These are phyloP conservation scores for Aphanomyces astaci DNA, from an alignment of 352 stramenopile genomes.

Conservation along the genomic window DNA sequence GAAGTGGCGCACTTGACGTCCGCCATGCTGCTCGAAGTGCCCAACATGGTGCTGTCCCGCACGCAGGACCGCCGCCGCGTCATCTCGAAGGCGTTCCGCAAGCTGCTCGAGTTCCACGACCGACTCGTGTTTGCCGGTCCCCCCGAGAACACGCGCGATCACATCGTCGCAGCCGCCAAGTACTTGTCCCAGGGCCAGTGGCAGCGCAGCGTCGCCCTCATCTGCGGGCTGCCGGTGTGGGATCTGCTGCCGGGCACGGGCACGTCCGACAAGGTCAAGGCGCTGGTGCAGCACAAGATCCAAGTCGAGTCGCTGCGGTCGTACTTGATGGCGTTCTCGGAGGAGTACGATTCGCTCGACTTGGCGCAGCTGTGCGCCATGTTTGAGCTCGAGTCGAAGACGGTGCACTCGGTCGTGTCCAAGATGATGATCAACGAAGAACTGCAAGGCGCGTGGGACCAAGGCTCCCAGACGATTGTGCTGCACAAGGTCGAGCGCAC, in stretches of 20 bases:
- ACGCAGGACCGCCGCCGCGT: constrained; percentile 77
- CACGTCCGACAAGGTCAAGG: constrained; percentile 72
- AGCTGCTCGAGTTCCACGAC: constrained; percentile 84
- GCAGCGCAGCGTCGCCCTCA: constrained; percentile 84
- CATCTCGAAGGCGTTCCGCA: constrained; percentile 94
- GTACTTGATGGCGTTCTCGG: constrained; percentile 94
- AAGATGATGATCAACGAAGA: constrained; percentile 99
- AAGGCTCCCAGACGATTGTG: constrained; percentile 95
- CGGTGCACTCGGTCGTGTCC: constrained; percentile 95
- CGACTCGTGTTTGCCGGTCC: constrained; percentile 94
- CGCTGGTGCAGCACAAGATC: constrained; percentile 91
- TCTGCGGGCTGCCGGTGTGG: constrained; percentile 91
- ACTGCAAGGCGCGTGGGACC: constrained; percentile 95
- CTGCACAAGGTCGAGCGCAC: constrained; percentile 93
- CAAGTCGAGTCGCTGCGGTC: constrained; percentile 94
- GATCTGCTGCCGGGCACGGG: constrained; percentile 89
- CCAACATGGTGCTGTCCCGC: constrained; percentile 91
- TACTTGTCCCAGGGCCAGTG: constrained; percentile 93
- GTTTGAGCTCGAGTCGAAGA: constrained; percentile 95
- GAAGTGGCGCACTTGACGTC: constrained; percentile 97
- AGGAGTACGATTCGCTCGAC: constrained; percentile 95
- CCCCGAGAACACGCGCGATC: constrained; percentile 96
- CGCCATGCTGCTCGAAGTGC: constrained; percentile 98
- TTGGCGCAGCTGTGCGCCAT: constrained; percentile 92
- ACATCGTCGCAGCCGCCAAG: constrained; percentile 94